These are phyloP conservation scores for Plectosphaerella plurivora DNA, from an alignment of 2,329 filamentous ascomycete genomes.

Conservation along the genomic window DNA sequence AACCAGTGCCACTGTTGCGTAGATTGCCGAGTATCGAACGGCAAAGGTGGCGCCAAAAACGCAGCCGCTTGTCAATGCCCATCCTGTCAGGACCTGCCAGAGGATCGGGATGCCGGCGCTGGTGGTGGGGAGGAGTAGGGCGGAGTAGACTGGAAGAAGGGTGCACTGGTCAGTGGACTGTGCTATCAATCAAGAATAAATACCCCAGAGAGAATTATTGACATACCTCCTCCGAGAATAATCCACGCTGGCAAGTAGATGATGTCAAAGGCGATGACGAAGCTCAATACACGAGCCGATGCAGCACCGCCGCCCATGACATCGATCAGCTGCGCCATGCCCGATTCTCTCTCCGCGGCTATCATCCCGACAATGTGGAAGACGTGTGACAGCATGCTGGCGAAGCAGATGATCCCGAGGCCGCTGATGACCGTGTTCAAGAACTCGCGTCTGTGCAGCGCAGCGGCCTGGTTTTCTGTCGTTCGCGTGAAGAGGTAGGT, in stretches of 20 bases:
- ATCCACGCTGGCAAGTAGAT: constrained; percentile 30
- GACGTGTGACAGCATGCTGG: constrained; percentile 61
- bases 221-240: constrained; percentile 19
- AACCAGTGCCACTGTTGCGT: constrained; percentile 14
- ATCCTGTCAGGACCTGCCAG: constrained; percentile 38
- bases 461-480: neutral
- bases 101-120: constrained; percentile 19
- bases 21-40: constrained; percentile 14
- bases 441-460: neutral
- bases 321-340: constrained; percentile 69
- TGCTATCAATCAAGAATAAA: neutral
- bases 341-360: constrained; percentile 63
- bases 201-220: neutral
- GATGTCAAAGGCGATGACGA: constrained; percentile 63
- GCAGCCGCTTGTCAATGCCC: constrained; percentile 55
- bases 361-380: constrained; percentile 69
- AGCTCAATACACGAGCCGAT: constrained; percentile 48
- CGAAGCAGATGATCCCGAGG: constrained; percentile 50
- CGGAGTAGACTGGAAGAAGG: constrained; percentile 36
- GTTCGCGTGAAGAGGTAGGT: constrained; percentile 2
- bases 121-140: constrained; percentile 8
- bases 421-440: neutral
- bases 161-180: neutral
- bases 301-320: constrained; percentile 56
- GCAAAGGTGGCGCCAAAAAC: constrained; percentile 38